phyloP scores from a whole-genome alignment of 352 stramenopile species.

The Phytophthora megakarya region DNA sequence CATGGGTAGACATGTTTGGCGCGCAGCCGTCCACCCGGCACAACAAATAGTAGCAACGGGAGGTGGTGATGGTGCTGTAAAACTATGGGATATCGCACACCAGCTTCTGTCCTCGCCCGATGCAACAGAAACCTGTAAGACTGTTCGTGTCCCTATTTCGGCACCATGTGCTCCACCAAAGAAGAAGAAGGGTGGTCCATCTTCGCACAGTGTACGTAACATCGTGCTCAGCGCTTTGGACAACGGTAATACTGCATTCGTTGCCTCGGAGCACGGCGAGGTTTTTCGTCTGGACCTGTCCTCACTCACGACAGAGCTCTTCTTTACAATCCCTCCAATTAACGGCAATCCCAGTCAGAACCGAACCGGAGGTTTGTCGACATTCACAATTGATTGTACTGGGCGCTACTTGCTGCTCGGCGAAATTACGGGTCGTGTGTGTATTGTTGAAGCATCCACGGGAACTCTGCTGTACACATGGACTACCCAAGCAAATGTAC shows the following conservation, averaged over 20 bases:
- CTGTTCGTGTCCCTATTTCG: slow-evolving; percentile 30
- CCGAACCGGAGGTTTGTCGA: slow-evolving; percentile 42
- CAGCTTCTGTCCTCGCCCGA: slow-evolving; percentile 56
- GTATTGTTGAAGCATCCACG: slow-evolving; percentile 51
- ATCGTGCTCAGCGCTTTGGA: slow-evolving; percentile 46
- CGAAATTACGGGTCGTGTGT: slow-evolving; percentile 52
- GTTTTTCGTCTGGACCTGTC: slow-evolving; percentile 55
- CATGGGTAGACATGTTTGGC: slow-evolving; percentile 79
- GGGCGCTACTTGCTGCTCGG: slow-evolving; percentile 57
- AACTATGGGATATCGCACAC: slow-evolving; percentile 74
- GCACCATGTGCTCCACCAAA: slow-evolving; percentile 8
- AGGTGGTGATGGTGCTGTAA: slow-evolving; percentile 77
- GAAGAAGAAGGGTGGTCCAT: slow-evolving; percentile 38
- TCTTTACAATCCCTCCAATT: slow-evolving; percentile 30
- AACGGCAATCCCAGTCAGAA: slow-evolving; percentile 11
- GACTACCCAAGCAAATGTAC: slow-evolving; percentile 52
- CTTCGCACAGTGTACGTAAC: slow-evolving; percentile 54
- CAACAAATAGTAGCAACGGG: slow-evolving; percentile 63
- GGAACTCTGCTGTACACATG: slow-evolving; percentile 42
- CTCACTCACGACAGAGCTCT: slow-evolving; percentile 36
- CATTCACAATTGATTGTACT: slow-evolving; percentile 42
- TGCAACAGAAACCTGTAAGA: slow-evolving; percentile 11
- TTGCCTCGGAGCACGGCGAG: slow-evolving; percentile 66
- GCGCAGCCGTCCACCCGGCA: slow-evolving; percentile 62
- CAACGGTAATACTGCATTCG: slow-evolving; percentile 45